Conservation (phyloP, 352 stramenopile genomes). For the Thraustochytrium sp. region DNA sequence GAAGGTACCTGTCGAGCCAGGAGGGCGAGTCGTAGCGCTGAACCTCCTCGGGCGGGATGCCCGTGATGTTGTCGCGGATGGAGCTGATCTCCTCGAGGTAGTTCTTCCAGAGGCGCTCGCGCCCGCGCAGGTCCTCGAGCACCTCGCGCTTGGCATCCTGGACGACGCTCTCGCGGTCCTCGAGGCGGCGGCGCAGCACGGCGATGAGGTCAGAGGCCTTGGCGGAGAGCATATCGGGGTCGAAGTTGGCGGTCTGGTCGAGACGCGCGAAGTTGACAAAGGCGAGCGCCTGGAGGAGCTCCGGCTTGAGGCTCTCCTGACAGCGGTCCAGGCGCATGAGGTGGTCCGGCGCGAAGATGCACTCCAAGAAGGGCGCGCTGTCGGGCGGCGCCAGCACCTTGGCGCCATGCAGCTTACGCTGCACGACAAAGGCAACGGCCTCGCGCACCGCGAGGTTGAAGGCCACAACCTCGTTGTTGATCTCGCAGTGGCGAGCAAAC, state of each 20-base stretch:
- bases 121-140: not conserved
- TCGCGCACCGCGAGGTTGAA: constrained; percentile 36
- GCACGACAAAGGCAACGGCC: constrained; percentile 27
- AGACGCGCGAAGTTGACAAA: not conserved
- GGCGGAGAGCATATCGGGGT: not conserved
- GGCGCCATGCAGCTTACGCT: not conserved
- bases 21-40: constrained; percentile 1
- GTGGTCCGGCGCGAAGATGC: constrained; percentile 20
- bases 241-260: not conserved
- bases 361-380: not conserved
- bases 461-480: constrained; percentile 34
- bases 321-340: constrained; percentile 28
- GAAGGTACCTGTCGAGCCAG: not conserved
- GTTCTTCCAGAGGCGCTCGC: not conserved
- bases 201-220: not conserved
- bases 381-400: not conserved
- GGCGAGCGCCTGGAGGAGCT: not conserved
- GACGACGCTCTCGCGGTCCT: not conserved
- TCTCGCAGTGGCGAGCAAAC: not conserved
- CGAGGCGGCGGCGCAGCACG: not conserved
- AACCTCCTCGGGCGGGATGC: not conserved
- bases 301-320: not conserved
- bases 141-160: not conserved
- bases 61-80: not conserved
- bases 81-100: not conserved